Evolutionary conservation across 106 monocot species (phyloP), one percentile per base, ranked within the genome.

Genomic region (Chionographis japonica): DNA sequence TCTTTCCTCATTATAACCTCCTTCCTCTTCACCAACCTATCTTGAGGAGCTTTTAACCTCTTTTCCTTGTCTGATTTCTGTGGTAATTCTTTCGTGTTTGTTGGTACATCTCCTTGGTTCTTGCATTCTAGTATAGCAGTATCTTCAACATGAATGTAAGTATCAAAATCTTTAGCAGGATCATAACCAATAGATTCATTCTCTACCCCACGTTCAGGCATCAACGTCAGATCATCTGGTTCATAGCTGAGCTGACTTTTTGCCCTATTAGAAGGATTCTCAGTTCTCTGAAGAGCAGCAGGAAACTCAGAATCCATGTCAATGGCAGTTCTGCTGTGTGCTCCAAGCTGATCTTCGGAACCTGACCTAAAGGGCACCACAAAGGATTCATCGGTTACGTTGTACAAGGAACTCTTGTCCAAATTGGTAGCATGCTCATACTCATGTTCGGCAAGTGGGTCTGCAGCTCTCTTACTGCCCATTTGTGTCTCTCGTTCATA

Each of bases 191-290:
- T 17, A 73, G 74, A 80, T 59, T 74, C 77, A 62, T 60, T 76
- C 60, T 79, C 87, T 37, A 42, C 70, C 37, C 54, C 87, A 63
- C 85, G 89, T 36, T 85, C 74, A 62, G 86, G 92, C 73, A 97
- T 75, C 74, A 95, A 71, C 53, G 79, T 88, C 68, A 98, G 72
- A 60, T 85, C 97, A 68, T 92, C 74, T 27, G 97, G 97, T 61
- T 85, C 87, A 79, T 87, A 83, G 15, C 19, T 74, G 15, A 80
- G 41, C 62, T 77, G 85, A 52, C 39, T 76, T 61, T 52, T 73
- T 9, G 14, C 19, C 19, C 55, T 75, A 75, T 43, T 59, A 27
- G 70, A 62, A 15, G 63, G 62, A 57, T 87, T 60, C 40, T 77
- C 57, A 51, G 56, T 78, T 60, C 42, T 70, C 15, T 74, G 72